These are phyloP conservation scores for Eutypa lata DNA, from an alignment of 2,329 filamentous ascomycete species.

Conservation along the genomic window DNA sequence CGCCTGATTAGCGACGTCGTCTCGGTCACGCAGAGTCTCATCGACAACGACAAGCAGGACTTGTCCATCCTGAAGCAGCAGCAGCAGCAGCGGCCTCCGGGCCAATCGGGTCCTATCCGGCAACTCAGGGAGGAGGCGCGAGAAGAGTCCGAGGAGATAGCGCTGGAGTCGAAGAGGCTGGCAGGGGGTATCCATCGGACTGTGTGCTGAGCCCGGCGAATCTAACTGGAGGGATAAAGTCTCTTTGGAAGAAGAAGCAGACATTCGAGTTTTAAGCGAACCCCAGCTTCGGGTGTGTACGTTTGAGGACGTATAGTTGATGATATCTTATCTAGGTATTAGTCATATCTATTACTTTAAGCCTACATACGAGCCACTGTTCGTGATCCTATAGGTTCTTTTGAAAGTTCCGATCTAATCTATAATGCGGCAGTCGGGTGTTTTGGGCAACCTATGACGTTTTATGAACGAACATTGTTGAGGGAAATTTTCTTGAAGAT, in stretches of 20 bases:
- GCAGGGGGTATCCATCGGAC: conserved; percentile 28
- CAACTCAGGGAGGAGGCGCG: conserved; percentile 3
- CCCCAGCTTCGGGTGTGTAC: no score
- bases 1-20: conserved; percentile 59
- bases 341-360: no score
- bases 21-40: conserved; percentile 57
- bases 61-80: conserved; percentile 42
- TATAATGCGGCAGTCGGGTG: no score
- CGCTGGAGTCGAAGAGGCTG: conserved; percentile 17
- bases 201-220: conserved; percentile 20
- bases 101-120: conserved; percentile 6
- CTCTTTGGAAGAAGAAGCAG: neutral
- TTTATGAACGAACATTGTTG: no score
- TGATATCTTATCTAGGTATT: no score
- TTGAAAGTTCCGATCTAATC: no score
- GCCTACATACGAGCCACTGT: no score
- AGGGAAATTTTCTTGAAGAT: no score
- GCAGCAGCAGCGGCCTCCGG: conserved; percentile 22
- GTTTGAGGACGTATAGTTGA: no score
- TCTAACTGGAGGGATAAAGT: neutral
- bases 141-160: conserved; percentile 2
- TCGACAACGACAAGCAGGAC: conserved; percentile 50
- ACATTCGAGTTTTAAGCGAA: neutral
- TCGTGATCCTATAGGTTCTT: no score
- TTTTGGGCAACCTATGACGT: no score